Conservation (phyloP, 2,329 filamentous ascomycete species). For the Nigrograna mackinnonii region DNA sequence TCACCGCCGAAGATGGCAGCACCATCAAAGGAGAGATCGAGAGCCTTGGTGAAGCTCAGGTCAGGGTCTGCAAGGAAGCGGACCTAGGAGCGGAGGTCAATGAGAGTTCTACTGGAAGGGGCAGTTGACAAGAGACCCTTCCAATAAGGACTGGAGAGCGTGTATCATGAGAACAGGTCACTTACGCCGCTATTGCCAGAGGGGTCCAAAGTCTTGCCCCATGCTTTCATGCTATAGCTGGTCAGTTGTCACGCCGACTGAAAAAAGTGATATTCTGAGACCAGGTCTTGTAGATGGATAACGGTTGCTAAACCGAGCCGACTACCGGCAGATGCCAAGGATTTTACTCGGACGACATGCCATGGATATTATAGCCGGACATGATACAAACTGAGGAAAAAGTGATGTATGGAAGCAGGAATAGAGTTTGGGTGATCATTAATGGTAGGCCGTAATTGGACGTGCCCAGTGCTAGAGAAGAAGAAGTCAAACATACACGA, state of each 20-base stretch:
- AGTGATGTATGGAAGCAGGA: not conserved
- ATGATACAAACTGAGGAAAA: too few species aligned
- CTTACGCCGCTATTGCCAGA: constrained; percentile 74
- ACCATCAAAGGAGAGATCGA: constrained; percentile 83
- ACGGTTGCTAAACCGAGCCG: too few species aligned
- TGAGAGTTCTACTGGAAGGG: not conserved
- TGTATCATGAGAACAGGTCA: constrained; percentile 18
- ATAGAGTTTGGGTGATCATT: too few species aligned
- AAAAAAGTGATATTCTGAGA: too few species aligned
- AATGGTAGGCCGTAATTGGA: too few species aligned
- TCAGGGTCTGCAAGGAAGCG: constrained; percentile 86
- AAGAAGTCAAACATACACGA: constrained; percentile 80
- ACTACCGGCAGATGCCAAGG: too few species aligned
- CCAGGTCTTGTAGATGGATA: too few species aligned
- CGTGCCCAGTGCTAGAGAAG: too few species aligned
- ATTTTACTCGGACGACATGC: too few species aligned
- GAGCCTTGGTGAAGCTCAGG: constrained; percentile 77
- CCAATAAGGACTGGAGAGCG: not conserved
- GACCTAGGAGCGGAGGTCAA: constrained; percentile 58
- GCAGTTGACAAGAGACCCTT: too few species aligned
- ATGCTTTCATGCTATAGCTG: constrained; percentile 78
- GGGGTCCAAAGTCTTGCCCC: constrained; percentile 78
- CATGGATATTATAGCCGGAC: too few species aligned
- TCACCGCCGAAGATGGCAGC: constrained; percentile 78
- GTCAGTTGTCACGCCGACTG: too few species aligned